Evolutionary conservation across 2,329 filamentous ascomycete species (phyloP), one percentile per base, ranked within the genome.

Genomic region (Monosporascus ibericus): DNA sequence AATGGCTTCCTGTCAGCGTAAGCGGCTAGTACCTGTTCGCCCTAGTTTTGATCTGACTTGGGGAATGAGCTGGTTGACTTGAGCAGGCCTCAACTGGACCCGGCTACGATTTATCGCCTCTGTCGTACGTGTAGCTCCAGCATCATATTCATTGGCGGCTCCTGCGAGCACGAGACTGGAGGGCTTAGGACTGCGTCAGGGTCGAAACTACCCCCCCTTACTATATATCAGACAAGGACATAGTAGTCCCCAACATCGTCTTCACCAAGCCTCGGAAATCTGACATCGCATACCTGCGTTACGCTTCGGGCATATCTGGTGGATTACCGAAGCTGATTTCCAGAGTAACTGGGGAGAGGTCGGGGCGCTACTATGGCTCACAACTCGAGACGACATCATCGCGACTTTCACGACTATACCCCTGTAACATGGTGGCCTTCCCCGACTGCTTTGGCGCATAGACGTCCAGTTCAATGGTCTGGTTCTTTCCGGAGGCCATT

Each of bases 361-460:
- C 3, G 77, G 76, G 2, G 78, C 79, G 0, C 69, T 85, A 0
- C 80, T 81, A 7, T 65, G 65, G 3, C 73, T 85, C 8, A 56
- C 60, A 0, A 57, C 65, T 4, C 63, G 66, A 0, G 42, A 60
- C 0, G 49, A 67, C 17, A 7, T 14, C 3, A 61, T 68, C 2
- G 77, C 80, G 0, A 84, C 81, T 0, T 86, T 86, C 58, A 83
- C 82, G 0, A 85, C 82, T 0, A 87, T 84, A 3, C 84, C 84
- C 0, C 70, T 87, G 0, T 87, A 85, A 56, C 82, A 86, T 58
- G 84, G 84, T 1, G 84, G 84, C 0, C 73, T 85, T 8, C 80
- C 80, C 83, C 1, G 84, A 87, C 61, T 73, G 80, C 20, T 78
- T 86, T 46, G 70, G 84, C 48, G 75, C 81, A 0, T 86, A 84